These are phyloP conservation scores for Pochonia chlamydosporia DNA, from an alignment of 2,329 filamentous ascomycete species.

Conservation along the genomic window DNA sequence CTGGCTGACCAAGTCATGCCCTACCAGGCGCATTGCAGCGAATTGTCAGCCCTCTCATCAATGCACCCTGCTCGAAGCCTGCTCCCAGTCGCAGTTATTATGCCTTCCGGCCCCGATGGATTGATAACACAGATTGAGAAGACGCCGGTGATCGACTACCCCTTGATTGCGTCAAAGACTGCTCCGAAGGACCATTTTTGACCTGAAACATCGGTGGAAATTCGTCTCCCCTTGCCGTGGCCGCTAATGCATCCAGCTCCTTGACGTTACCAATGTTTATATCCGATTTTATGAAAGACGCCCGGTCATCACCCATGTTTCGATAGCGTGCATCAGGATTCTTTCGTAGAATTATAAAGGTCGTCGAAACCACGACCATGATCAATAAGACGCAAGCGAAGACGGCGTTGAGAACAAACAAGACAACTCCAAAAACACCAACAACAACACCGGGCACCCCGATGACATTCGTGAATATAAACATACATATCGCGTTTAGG, in stretches of 20 bases:
- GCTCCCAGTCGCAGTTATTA: no score
- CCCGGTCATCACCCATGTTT: constrained; percentile 89
- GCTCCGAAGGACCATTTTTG: background rate
- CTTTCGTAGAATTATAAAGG: constrained; percentile 72
- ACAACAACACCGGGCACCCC: constrained; percentile 74
- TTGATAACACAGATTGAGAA: background rate
- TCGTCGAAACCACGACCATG: constrained; percentile 57
- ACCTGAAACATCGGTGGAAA: background rate
- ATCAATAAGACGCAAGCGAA: constrained; percentile 77
- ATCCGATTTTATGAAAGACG: constrained; percentile 86
- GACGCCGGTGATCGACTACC: background rate
- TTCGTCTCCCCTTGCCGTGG: constrained; percentile 81
- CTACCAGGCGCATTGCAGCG: no score
- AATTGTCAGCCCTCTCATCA: no score
- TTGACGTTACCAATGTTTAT: constrained; percentile 54
- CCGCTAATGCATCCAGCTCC: constrained; percentile 84
- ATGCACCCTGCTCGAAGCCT: no score
- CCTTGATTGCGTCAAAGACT: background rate
- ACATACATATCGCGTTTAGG: constrained; percentile 4
- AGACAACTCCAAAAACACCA: constrained; percentile 79
- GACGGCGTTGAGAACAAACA: constrained; percentile 79
- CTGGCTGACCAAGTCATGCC: no score
- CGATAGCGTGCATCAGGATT: constrained; percentile 91
- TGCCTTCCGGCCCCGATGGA: no score
- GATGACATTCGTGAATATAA: constrained; percentile 54